These are phyloP conservation scores for Fusarium newnesense DNA, from an alignment of 2,329 filamentous ascomycete genomes.

Conservation along the genomic window DNA sequence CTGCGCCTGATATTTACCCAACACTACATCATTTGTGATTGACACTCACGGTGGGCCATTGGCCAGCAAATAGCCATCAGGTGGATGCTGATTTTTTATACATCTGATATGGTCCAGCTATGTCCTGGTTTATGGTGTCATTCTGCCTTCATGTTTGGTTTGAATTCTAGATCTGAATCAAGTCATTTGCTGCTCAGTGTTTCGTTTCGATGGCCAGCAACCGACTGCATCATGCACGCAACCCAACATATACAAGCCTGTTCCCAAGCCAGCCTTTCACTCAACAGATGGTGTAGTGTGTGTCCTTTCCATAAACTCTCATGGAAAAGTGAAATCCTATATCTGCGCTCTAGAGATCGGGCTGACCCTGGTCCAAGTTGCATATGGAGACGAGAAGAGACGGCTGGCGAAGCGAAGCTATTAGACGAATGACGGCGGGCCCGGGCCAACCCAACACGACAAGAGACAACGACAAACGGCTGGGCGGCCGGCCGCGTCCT, in stretches of 20 bases:
- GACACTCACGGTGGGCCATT: conserved; percentile 4
- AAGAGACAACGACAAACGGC: background rate
- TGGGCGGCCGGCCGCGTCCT: conserved; percentile 14
- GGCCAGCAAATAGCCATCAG: conserved; percentile 1
- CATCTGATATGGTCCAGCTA: background rate
- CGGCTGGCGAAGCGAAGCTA: conserved; percentile 1
- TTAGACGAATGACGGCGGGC: conserved; percentile 9
- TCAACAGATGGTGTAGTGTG: background rate
- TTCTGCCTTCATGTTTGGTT: conserved; percentile 22
- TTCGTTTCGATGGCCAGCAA: conserved; percentile 13
- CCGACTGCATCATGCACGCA: conserved; percentile 2
- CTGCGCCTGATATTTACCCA: conserved; percentile 16
- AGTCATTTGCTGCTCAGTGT: conserved; percentile 20
- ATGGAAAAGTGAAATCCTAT: background rate
- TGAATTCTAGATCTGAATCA: conserved; percentile 1
- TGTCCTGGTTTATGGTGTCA: conserved; percentile 2
- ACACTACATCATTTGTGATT: background rate
- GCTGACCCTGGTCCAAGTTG: background rate
- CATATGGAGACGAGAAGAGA: background rate
- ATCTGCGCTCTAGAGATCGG: conserved; percentile 8
- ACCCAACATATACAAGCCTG: conserved; percentile 8
- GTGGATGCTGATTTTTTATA: background rate
- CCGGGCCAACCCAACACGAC: background rate
- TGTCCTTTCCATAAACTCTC: background rate
- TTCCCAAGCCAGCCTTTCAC: background rate